phyloP scores from a whole-genome alignment of 768 basidiomycete genomes.

The Scleroderma citrinum region DNA sequence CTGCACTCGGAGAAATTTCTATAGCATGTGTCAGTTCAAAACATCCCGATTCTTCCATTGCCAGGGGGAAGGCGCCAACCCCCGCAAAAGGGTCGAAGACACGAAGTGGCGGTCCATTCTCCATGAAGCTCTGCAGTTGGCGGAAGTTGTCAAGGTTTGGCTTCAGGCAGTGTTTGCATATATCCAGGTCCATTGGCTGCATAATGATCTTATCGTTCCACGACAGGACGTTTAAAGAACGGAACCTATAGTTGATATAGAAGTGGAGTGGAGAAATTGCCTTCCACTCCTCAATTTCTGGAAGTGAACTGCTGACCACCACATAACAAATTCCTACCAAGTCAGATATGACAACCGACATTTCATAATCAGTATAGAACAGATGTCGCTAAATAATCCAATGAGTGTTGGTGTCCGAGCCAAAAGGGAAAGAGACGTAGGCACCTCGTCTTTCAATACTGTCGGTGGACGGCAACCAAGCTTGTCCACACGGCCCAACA shows the following conservation, averaged over 20 bases:
- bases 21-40: constrained; percentile 58
- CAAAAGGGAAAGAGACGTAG: constrained; percentile 2
- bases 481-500: constrained; percentile 47
- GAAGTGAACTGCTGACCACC: constrained; percentile 29
- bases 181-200: constrained; percentile 28
- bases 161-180: constrained; percentile 42
- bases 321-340: constrained; percentile 49
- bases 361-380: constrained; percentile 49
- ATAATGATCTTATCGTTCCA: constrained; percentile 36
- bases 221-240: constrained; percentile 30
- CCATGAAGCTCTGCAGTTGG: constrained; percentile 28
- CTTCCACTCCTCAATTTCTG: constrained; percentile 42
- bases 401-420: not conserved
- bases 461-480: constrained; percentile 32
- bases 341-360: constrained; percentile 26
- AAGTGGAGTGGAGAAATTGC: constrained; percentile 51
- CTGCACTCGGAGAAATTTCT: constrained; percentile 74
- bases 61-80: constrained; percentile 56
- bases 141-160: constrained; percentile 27
- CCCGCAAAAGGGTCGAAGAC: constrained; percentile 41
- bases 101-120: constrained; percentile 20
- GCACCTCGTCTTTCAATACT: constrained; percentile 53
- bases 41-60: constrained; percentile 49
- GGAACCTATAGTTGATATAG: constrained; percentile 48
- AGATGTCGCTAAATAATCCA: constrained; percentile 42